A percentile compares a stretch with the other conserved stretches of the same genome.
Evolutionary conservation across 2,329 filamentous ascomycete genomes (phyloP).

Genomic region (Coniella lustricola): DNA sequence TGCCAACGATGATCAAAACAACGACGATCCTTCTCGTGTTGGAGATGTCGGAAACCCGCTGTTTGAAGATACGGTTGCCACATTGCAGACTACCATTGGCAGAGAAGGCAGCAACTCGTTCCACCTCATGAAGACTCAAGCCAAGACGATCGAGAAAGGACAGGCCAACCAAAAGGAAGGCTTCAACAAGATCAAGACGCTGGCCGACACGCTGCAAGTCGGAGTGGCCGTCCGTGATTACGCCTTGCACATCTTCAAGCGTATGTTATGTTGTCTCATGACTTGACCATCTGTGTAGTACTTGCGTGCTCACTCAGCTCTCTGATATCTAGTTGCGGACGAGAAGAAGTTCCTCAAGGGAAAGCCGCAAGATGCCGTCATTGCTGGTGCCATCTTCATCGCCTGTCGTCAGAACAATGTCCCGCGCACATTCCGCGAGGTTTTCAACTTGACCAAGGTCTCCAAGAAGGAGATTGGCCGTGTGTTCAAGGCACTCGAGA

Average conservation of each 20-base stretch:
- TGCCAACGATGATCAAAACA: conserved; percentile 94
- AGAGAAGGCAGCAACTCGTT: conserved; percentile 67
- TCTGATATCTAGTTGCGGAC: conserved; percentile 52
- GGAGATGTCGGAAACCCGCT: conserved; percentile 89
- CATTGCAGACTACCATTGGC: conserved; percentile 80
- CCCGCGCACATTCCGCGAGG: conserved; percentile 87
- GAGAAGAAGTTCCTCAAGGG: conserved; percentile 92
- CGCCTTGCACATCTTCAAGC: conserved; percentile 92
- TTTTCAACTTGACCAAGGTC: conserved; percentile 87
- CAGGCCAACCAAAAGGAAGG: conserved; percentile 52
- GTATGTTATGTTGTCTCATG: conserved; percentile 4
- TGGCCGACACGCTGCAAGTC: conserved; percentile 80
- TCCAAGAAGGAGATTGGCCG: conserved; percentile 96
- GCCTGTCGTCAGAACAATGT: conserved; percentile 86
- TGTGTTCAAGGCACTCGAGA: conserved; percentile 88
- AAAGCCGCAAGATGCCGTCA: conserved; percentile 87
- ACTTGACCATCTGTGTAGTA: neutral
- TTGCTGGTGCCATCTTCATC: conserved; percentile 96
- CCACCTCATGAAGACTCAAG: conserved; percentile 77
- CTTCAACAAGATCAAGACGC: conserved; percentile 80
- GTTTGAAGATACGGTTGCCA: conserved; percentile 61
- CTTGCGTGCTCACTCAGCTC: neutral
- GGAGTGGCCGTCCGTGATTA: conserved; percentile 76
- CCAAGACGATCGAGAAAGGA: conserved; percentile 34
- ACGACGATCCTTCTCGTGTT: conserved; percentile 95